Evolutionary conservation across 208 protist species (phyloP).

Genomic region (Lotmaria passim): DNA sequence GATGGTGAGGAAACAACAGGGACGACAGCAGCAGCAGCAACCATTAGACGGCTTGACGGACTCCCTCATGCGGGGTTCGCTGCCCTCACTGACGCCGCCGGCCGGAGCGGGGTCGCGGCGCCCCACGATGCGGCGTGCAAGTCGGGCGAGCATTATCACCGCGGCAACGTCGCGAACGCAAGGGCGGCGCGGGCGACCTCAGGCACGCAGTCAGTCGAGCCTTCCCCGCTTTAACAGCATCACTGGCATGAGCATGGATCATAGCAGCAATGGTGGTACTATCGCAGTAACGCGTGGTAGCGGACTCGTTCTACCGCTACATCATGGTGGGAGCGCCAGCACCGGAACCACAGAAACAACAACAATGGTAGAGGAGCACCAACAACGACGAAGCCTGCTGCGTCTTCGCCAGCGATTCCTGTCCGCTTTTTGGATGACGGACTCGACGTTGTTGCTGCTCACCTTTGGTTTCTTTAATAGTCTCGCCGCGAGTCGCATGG

Average conservation of each 20-base stretch:
- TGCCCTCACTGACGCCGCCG: not conserved
- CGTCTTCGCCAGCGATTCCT: constrained; percentile 14
- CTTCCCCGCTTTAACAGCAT: constrained; percentile 7
- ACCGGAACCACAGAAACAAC: too few species aligned
- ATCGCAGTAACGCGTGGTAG: not conserved
- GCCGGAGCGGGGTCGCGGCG: not conserved
- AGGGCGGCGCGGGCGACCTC: not conserved
- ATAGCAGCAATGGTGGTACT: not conserved
- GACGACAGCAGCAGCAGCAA: not conserved
- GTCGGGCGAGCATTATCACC: not conserved
- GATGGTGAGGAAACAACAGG: not conserved
- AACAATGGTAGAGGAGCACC: not conserved
- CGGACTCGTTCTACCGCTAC: not conserved
- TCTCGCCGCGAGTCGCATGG: constrained; percentile 15
- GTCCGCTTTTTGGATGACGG: constrained; percentile 17
- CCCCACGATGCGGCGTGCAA: not conserved
- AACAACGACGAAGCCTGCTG: constrained; percentile 5
- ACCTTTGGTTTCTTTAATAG: constrained; percentile 14
- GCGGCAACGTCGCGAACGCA: not conserved
- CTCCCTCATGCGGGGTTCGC: not conserved
- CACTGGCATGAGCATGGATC: not conserved
- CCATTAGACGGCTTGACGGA: not conserved
- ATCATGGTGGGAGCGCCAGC: not conserved
- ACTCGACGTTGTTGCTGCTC: not conserved
- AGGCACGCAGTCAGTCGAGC: not conserved